Conservation (phyloP, 2,329 filamentous ascomycete species). For the Trichoderma breve region DNA sequence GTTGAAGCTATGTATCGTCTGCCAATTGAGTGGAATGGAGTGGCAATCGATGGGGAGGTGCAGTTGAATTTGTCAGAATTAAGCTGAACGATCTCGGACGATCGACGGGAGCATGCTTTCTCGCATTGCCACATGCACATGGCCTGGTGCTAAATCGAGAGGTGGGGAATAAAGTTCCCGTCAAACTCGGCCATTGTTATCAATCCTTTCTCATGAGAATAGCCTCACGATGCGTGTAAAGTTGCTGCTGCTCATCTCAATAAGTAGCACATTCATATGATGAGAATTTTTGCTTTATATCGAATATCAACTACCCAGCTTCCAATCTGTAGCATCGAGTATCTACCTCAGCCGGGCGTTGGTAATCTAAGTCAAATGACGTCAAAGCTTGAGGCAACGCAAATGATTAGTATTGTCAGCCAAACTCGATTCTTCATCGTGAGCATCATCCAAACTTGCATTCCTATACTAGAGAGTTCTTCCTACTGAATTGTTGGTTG, state of each 20-base stretch:
- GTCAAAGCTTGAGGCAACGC: background rate
- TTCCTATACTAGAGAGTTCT: background rate
- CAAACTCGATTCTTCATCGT: background rate
- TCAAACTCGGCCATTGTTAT: background rate
- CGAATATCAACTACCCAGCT: background rate
- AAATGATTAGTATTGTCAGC: background rate
- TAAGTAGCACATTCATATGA: background rate
- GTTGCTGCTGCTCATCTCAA: background rate
- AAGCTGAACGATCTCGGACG: background rate
- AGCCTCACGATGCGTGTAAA: background rate
- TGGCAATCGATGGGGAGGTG: background rate
- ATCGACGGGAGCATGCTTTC: background rate
- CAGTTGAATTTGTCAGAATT: background rate
- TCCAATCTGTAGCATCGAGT: background rate
- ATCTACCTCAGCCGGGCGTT: background rate
- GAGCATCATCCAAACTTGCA: background rate
- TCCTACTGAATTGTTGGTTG: no score
- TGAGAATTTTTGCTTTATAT: background rate
- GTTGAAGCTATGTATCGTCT: background rate
- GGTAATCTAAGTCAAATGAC: background rate
- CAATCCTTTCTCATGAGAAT: background rate
- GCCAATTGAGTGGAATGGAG: background rate
- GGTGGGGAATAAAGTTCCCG: slow-evolving; percentile 1
- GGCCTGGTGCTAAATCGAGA: background rate
- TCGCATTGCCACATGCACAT: background rate